These are phyloP conservation scores for Triadica sebifera DNA, from an alignment of 345 rosid species.

Conservation along the genomic window DNA sequence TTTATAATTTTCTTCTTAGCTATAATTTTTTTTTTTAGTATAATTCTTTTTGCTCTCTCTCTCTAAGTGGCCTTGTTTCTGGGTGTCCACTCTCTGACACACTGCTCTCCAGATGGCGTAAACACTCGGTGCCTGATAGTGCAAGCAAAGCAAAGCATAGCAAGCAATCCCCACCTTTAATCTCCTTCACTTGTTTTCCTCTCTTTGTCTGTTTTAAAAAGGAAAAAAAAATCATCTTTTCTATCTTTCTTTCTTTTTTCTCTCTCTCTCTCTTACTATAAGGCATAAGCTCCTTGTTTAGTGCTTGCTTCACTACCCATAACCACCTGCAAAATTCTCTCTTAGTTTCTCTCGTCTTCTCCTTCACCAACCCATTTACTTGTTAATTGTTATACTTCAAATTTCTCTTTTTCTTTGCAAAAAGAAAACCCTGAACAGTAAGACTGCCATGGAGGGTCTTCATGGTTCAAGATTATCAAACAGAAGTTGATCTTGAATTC, in stretches of 20 bases:
- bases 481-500: too few species aligned
- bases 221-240: too few species aligned
- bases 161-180: conserved; percentile 36
- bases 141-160: conserved; percentile 69
- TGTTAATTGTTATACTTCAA: too few species aligned
- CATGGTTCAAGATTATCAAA: too few species aligned
- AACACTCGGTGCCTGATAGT: conserved; percentile 65
- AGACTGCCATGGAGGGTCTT: not conserved
- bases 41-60: not conserved
- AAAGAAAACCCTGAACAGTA: not conserved
- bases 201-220: conserved; percentile 14
- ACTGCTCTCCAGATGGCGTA: conserved; percentile 42
- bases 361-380: too few species aligned
- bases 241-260: conserved; percentile 1
- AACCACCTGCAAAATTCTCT: conserved; percentile 37
- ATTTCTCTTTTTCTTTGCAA: conserved; percentile 3
- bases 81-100: conserved; percentile 29
- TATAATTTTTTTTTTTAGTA: not conserved
- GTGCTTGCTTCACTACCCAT: conserved; percentile 45
- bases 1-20: too few species aligned
- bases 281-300: conserved; percentile 45
- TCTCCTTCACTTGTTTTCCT: conserved; percentile 16
- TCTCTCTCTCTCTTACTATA: conserved; percentile 32
- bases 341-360: conserved; percentile 8
- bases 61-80: conserved; percentile 9